These are phyloP conservation scores for Thymus mandschuricus DNA, from an alignment of 257 asterid species.

Conservation along the genomic window DNA sequence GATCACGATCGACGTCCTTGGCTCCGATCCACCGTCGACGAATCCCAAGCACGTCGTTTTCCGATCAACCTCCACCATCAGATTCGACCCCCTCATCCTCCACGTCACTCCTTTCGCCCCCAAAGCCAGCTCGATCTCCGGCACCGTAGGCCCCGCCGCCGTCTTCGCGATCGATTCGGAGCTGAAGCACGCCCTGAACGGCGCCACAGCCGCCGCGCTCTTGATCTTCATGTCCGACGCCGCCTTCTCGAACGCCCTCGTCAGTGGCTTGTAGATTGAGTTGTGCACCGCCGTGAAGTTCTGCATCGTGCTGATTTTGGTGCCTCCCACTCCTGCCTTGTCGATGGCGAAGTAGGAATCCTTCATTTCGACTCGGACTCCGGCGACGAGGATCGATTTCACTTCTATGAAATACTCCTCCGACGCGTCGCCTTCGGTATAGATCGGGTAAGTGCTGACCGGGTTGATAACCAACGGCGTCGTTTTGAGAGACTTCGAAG, in stretches of 20 bases:
- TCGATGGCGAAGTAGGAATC: no score
- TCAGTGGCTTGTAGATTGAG: constrained; percentile 45
- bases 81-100: constrained; percentile 47
- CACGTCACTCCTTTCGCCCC: constrained; percentile 42
- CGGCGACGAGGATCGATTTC: no score
- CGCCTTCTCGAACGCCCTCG: constrained; percentile 46
- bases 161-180: constrained; percentile 38
- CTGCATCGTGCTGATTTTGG: constrained; percentile 52
- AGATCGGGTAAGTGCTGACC: constrained; percentile 32
- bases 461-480: constrained; percentile 46
- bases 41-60: constrained; percentile 55
- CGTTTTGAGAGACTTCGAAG: neutral
- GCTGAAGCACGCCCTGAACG: constrained; percentile 57
- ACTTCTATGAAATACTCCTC: constrained; percentile 60
- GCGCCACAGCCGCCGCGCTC: constrained; percentile 48
- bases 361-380: no score
- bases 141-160: constrained; percentile 45
- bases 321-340: constrained; percentile 45
- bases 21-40: constrained; percentile 53
- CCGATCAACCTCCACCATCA: constrained; percentile 51
- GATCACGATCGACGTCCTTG: constrained; percentile 52
- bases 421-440: constrained; percentile 36
- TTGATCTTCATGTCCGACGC: constrained; percentile 40
- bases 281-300: constrained; percentile 51
- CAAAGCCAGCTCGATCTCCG: constrained; percentile 51